These are phyloP conservation scores for Aquilaria agallochum DNA, from an alignment of 441 rosid species.

Conservation along the genomic window DNA sequence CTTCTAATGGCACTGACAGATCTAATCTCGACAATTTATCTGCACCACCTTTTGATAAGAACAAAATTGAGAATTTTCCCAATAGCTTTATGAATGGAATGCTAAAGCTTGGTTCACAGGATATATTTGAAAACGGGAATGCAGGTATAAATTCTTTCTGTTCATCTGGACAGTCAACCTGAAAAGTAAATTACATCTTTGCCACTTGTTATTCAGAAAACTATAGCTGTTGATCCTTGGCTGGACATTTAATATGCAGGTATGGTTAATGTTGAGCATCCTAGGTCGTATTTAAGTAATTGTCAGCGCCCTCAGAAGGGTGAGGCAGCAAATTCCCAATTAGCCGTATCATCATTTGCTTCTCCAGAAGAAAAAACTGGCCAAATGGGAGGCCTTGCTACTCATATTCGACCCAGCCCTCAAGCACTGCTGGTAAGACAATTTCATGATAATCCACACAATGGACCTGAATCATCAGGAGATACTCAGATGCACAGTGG, in stretches of 20 bases:
- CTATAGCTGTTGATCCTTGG: conserved; percentile 15
- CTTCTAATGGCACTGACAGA: conserved; percentile 40
- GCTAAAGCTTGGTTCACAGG: conserved; percentile 39
- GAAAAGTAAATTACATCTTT: neutral
- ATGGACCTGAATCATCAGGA: conserved; percentile 48
- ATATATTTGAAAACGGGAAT: conserved; percentile 50
- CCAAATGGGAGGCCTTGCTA: conserved; percentile 41
- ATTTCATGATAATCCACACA: conserved; percentile 44
- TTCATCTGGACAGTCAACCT: neutral
- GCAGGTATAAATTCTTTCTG: conserved; percentile 44
- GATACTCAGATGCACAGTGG: conserved; percentile 49
- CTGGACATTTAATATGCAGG: conserved; percentile 42
- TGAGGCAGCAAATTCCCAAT: conserved; percentile 47
- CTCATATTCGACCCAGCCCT: conserved; percentile 40
- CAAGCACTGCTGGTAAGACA: conserved; percentile 39
- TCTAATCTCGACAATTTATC: conserved; percentile 39
- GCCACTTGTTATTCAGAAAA: neutral
- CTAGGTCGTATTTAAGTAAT: conserved; percentile 39
- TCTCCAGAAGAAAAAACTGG: conserved; percentile 53
- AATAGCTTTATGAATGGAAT: conserved; percentile 57
- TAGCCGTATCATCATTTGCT: conserved; percentile 41
- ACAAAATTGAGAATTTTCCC: conserved; percentile 55
- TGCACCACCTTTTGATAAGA: conserved; percentile 46
- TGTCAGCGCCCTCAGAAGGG: conserved; percentile 51
- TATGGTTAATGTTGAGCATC: conserved; percentile 40